These are phyloP conservation scores for Lipomyces yamadae DNA, from an alignment of 805 yeast genomes.

Conservation along the genomic window DNA sequence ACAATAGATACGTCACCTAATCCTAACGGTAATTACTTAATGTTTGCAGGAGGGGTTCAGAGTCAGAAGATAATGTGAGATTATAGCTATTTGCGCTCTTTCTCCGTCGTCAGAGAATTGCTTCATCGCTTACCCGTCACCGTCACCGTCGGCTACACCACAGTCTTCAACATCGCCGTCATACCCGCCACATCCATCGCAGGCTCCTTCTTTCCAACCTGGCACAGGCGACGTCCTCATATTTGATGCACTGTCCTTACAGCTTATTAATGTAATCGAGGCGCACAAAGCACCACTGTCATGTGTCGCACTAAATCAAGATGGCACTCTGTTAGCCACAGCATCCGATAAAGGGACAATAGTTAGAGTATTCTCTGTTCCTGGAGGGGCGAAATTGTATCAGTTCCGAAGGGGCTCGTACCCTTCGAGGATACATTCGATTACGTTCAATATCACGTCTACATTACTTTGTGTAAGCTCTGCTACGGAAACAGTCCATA, in stretches of 20 bases:
- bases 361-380: conserved; percentile 75
- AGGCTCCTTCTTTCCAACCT: conserved; percentile 27
- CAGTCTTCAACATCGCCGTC: conserved; percentile 35
- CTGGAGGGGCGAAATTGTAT: conserved; percentile 57
- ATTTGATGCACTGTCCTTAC: conserved; percentile 73
- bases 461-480: conserved; percentile 79
- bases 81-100: conserved; percentile 47
- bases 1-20: conserved; percentile 65
- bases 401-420: conserved; percentile 88
- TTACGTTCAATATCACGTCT: conserved; percentile 74
- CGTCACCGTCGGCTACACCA: conserved; percentile 43
- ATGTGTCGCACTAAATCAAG: conserved; percentile 66
- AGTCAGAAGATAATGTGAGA: not conserved
- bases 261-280: conserved; percentile 78
- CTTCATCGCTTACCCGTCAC: conserved; percentile 61
- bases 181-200: conserved; percentile 18
- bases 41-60: not conserved
- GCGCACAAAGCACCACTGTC: conserved; percentile 85
- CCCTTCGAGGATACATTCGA: conserved; percentile 76
- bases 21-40: conserved; percentile 42
- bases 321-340: conserved; percentile 83
- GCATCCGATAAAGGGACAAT: conserved; percentile 91
- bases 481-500: conserved; percentile 89
- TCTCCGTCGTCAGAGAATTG: conserved; percentile 53
- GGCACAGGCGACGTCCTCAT: conserved; percentile 69